Percentiles rank a stretch among this genome's conserved stretches.
Conservation (phyloP, 805 yeast species). For the Yamadazyma tumulicola region DNA sequence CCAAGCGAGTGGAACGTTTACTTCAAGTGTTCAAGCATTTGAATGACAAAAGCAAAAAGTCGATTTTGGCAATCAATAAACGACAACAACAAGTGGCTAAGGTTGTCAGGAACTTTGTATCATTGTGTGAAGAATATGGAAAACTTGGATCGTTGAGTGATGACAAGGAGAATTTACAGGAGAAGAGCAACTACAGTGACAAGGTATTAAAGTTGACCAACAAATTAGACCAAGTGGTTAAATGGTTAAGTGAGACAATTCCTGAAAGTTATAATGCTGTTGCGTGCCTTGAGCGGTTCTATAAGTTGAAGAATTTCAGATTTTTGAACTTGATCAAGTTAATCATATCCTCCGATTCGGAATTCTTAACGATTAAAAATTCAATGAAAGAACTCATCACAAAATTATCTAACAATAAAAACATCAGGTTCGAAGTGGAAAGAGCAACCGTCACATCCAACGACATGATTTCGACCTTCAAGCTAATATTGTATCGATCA, state of each 20-base stretch:
- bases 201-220: conserved; percentile 2
- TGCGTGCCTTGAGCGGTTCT: conserved; percentile 51
- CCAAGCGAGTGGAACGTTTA: conserved; percentile 51
- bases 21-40: conserved; percentile 47
- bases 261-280: conserved; percentile 51
- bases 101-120: conserved; percentile 48
- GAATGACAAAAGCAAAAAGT: conserved; percentile 54
- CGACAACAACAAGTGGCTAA: conserved; percentile 62
- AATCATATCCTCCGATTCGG: conserved; percentile 55
- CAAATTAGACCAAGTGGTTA: conserved; percentile 52
- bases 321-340: conserved; percentile 52
- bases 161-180: conserved; percentile 17
- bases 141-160: conserved; percentile 12
- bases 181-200: not conserved
- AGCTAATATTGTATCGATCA: conserved; percentile 58
- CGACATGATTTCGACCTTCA: conserved; percentile 51
- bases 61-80: conserved; percentile 65
- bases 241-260: conserved; percentile 58
- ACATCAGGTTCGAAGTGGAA: conserved; percentile 33
- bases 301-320: conserved; percentile 55
- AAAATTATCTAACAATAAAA: conserved; percentile 52
- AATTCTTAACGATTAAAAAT: conserved; percentile 55
- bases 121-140: conserved; percentile 43
- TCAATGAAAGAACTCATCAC: conserved; percentile 61
- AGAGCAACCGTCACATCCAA: conserved; percentile 34